Evolutionary conservation across 352 stramenopile genomes (phyloP), one percentile per base, ranked within the genome.

Genomic region (Globisporangium yorkense): DNA sequence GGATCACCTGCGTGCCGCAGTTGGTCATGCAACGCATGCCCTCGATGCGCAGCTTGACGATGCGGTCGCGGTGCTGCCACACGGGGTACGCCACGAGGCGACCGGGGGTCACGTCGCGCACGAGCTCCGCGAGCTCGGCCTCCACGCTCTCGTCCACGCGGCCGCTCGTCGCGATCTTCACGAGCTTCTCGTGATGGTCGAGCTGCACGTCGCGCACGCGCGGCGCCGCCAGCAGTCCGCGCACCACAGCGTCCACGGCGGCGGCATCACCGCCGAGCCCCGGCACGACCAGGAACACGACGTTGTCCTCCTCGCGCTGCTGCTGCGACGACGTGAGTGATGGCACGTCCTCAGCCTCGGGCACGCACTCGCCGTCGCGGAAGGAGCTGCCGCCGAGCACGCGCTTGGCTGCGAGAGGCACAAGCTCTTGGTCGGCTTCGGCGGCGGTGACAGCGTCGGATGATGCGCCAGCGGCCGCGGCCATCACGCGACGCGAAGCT

Each of bases 11-110:
- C 12, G 59, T 67, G 8, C 84, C 87, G 55, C 87, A 96, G 65
- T 92, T 94, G 27, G 75, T 92, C 80, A 93, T 92, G 64, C 87
- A 96, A 51, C 84, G 80, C 84, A 96, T 94, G 20, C 87, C 87
- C 15, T 92, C 74, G 48, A 96, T 78, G 31, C 68, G 68, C 31
- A 94, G 68, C 43, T 68, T 75, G 52, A 94, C 81, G 43, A 91
- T 86, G 53, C 84, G 84, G 48, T 94, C 81, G 57, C 80, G 75
- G 55, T 92, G 80, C 55, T 91, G 79, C 84, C 84, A 94, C 61
- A 94, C 81, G 1, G 84, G 84, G 54, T 89, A 94, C 27, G 80
- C 84, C 5, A 84, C 62, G 24, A 91, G 59, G n/a, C 74, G 59
- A 2, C 60, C 45, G 2, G 75, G 63, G 2, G 78, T 87, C 27